Evolutionary conservation across 1,284 basidiomycete species (phyloP), one percentile per base, ranked within the genome.

Genomic region (Ceratobasidium sp.): DNA sequence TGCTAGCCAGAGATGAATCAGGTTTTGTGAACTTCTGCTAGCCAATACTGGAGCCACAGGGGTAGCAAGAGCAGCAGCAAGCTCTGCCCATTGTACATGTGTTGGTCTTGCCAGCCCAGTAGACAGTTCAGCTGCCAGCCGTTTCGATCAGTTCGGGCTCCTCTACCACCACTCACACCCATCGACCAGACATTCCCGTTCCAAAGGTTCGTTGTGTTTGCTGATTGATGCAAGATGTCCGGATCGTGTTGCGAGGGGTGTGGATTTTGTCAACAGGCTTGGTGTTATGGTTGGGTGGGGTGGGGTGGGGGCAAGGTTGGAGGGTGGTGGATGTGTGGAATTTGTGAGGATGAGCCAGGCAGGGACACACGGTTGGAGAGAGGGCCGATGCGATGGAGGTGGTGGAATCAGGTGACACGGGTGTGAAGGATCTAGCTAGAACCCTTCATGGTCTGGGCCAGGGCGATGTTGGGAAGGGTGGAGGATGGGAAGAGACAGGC

Each of bases 201-300:
- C n/a, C 37, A 41, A 13, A 31, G 6, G 76, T 77, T 13, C 76
- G 76, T n/a, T 77, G 77, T 49, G 69, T 76, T 13, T 77, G 76
- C 63, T 46, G 58, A 34, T 75, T 64, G 66, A 63, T 34, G 16
- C 48, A 62, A 22, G 76, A 77, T 48, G 76, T 76, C 61, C 76
- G 75, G 39, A 75, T 76, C n/a, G 58, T 65, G 48, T n/a, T 77
- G 77, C 69, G 76, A 77, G 39, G 63, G 69, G 43, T 77, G 77
- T 51, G 76, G 74, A 1, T 61, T 56, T 31, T 69, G 76, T 72
- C 77, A 76, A 46, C 76, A 76, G 49, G 61, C 75, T 29, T 22
- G 49, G 58, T 77, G 77, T 53, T 74, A 76, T 43, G 66, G 31
- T 27, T 68, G 65, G 65, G 56, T 37, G 62, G 53, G n/a, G n/a